Base-by-base conservation (phyloP, 2,329 filamentous ascomycete species). In the Cadophora sp. region DNA sequence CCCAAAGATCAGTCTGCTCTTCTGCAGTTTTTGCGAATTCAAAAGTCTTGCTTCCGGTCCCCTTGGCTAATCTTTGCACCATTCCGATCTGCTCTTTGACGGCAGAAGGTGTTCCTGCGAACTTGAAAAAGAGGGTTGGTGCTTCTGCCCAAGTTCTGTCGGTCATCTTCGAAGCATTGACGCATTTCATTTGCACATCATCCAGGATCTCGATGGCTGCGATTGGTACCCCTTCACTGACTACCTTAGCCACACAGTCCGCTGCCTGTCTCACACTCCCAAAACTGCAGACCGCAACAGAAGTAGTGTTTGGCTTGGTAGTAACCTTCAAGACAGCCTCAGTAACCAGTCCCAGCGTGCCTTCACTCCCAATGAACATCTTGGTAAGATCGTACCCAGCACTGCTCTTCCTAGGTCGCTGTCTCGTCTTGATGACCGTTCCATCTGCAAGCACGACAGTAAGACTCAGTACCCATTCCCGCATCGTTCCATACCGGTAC, bases 151-250 rank as follows among this genome's bases (percentile, higher is more conserved):
- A 95, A 9, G 79, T 79, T 68, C 89, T 87, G 43, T 83, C 82
- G 1, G 91, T 94, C 76, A 83, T 84, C 30, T 90, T 89, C 0
- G 89, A 87, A 33, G 85, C 82, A 80, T 90, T 89, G 80, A 90
- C 88, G 76, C 84, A 86, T 73, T 81, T 82, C 87, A 97, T 97
- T 81, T 97, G 94, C 66, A 94, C 90, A 76, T 97, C 94, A 80
- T 97, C 94, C 33, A 97, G 83, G 66, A 97, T 91, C 81, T 97
- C 94, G 51, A 97, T 89, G n/a, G 94, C 94, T 0, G 94, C 94
- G 50, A 97, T 89, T 36, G 92, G 92, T 13, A 97, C 87, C 30
- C 93, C 94, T 62, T 91, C 86, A 53, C 87, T 88, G 4, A 97
- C 94, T 13, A 97, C 93, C 64, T 85, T 85, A 71, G 90, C 88